These are phyloP conservation scores for Rhizopogon vesiculosus DNA, from an alignment of 768 basidiomycete species.

Conservation along the genomic window DNA sequence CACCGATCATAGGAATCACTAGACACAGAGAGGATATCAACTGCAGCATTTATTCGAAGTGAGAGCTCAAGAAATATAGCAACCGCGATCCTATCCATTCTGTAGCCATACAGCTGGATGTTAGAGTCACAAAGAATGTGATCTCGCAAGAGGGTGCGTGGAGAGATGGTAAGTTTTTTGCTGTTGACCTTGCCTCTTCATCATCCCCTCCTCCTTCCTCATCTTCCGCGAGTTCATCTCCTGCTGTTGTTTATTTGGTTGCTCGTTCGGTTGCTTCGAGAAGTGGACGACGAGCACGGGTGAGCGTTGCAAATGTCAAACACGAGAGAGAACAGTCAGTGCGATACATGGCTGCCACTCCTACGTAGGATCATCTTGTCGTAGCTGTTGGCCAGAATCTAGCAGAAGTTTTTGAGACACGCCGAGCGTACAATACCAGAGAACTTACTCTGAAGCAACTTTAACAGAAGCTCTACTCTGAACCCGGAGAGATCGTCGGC, in stretches of 20 bases:
- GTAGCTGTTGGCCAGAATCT: too few relatives aligned
- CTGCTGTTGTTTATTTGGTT: too few relatives aligned
- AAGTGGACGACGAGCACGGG: slow-evolving; percentile 28
- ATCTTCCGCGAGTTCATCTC: too few relatives aligned
- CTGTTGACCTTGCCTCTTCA: neutral
- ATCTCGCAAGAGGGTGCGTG: slow-evolving; percentile 23
- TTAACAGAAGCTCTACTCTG: too few relatives aligned
- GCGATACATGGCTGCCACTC: slow-evolving; percentile 40
- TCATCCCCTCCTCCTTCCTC: too few relatives aligned
- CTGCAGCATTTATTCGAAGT: slow-evolving; percentile 28
- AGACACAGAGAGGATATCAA: slow-evolving; percentile 37
- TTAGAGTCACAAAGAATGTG: slow-evolving; percentile 26
- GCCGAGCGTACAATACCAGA: too few relatives aligned
- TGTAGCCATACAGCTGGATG: slow-evolving; percentile 34
- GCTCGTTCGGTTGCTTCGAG: slow-evolving; percentile 5
- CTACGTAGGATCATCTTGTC: too few relatives aligned
- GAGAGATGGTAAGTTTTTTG: neutral
- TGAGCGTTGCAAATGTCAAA: slow-evolving; percentile 36
- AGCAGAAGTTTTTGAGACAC: too few relatives aligned
- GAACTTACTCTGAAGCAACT: too few relatives aligned
- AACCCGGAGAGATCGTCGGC: too few relatives aligned
- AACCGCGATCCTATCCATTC: slow-evolving; percentile 41
- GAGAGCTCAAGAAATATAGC: slow-evolving; percentile 36
- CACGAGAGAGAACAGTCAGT: slow-evolving; percentile 27
- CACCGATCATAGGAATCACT: neutral